Evolutionary conservation across 495 filamentous ascomycete genomes (phyloP), one percentile per base, ranked within the genome.

Genomic region (Cryomyces minteri): DNA sequence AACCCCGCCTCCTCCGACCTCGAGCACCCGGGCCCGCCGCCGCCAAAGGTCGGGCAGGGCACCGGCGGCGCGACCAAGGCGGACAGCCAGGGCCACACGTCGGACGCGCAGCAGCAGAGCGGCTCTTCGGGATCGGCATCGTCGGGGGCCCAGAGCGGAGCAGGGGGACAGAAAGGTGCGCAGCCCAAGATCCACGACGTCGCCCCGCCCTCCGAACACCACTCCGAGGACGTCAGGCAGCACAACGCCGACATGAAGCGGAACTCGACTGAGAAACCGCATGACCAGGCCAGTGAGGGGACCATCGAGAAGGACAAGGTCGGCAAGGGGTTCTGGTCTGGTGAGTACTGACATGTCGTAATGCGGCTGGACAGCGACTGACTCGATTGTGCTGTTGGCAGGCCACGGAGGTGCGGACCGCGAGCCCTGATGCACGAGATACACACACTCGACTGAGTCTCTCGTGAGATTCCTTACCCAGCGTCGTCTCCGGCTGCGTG

Each of bases 231-330:
- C 4, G 60, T 76, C 40, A 67, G 69, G 60, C 61, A 76, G 49
- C 65, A 82, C 28, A 72, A 77, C 52, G 51, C 68, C 32, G 79
- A 82, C 58, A 76, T 82, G 48, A 72, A 79, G 45, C 18, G 18
- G 18, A 56, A 48, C 28, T 48, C 58, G 64, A 40, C 58, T 77
- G 52, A 64, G 68, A 44, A 58, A 68, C 28, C 60, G 46, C 25
- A 54, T 40, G 52, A 54, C 40, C 51, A 54, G 54, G 47, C 46
- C 28, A 45, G 32, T 5, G 45, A 58, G 40, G 46, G 48, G 40
- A 44, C 55, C 30, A 48, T 38, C 31, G 44, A 55, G 51, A 55
- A 62, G 40, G 56, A 60, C 28, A 61, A 59, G 56, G 61, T 56
- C 5, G 40, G 32, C 6, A 51, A 50, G 45, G 45, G 40, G 39